Percentiles rank a stretch among this genome's conserved stretches.
Conservation (phyloP, 805 yeast species). For the Wickerhamomyces tratensis region DNA sequence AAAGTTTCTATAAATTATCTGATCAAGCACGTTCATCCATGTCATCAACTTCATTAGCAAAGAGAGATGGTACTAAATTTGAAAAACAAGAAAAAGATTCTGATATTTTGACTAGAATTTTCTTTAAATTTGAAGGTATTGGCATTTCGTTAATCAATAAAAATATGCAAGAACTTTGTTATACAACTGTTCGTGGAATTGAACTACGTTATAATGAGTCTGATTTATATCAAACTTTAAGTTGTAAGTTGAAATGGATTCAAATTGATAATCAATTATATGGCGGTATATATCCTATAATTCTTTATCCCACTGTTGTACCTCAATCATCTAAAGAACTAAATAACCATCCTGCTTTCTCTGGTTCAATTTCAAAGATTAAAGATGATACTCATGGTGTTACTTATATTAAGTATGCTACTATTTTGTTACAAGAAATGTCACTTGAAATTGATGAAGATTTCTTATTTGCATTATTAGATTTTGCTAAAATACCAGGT, state of each 20-base stretch:
- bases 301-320: constrained; percentile 81
- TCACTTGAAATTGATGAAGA: constrained; percentile 92
- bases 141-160: constrained; percentile 80
- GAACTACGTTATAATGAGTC: constrained; percentile 78
- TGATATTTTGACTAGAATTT: constrained; percentile 27
- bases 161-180: constrained; percentile 67
- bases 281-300: constrained; percentile 82
- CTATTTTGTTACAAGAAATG: constrained; percentile 81
- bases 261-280: constrained; percentile 89
- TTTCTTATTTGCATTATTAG: constrained; percentile 71
- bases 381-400: constrained; percentile 91
- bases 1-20: constrained; percentile 57
- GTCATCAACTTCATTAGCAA: constrained; percentile 20
- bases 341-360: constrained; percentile 83
- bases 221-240: constrained; percentile 69
- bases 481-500: constrained; percentile 73
- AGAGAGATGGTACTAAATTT: constrained; percentile 32
- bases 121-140: constrained; percentile 69
- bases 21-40: constrained; percentile 20
- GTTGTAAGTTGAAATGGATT: constrained; percentile 84
- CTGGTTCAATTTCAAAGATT: constrained; percentile 74
- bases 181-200: constrained; percentile 72
- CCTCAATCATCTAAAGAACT: constrained; percentile 79
- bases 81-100: constrained; percentile 35
- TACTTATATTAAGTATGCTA: constrained; percentile 82